Base-by-base conservation (phyloP, 2,329 filamentous ascomycete genomes). In the Cercospora zeae-maydis region DNA sequence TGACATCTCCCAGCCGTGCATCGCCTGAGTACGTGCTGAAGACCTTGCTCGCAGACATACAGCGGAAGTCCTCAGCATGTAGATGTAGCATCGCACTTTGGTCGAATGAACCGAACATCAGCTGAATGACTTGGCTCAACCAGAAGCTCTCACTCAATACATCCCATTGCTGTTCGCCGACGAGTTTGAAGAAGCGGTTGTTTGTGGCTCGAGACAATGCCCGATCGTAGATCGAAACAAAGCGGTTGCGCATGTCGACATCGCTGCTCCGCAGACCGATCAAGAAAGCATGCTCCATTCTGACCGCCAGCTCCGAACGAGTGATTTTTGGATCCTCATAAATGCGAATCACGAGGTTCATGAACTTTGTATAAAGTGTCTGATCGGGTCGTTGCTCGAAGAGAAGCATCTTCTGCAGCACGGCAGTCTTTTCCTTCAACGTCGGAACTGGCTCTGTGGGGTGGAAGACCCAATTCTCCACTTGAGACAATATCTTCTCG, bases 321-420 rank as follows among this genome's bases (percentile, higher is more conserved):
- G 93, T 92, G 66, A 99, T 95, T 78, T 96, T 96, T 0, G 92
- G 91, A 72, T 99, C 95, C 73, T 99, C 96, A 75, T 99, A 99
- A 63, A 99, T 97, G 54, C 93, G 88, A 70, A 99, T 96, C 27
- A 99, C 95, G 27, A 99, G 86, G 68, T 98, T 91, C 63, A 99
- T 82, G 79, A 98, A 99, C 74, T 93, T 93, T 69, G 89, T 92
- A 62, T 99, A 82, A 79, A 99, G 88, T 0, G 89, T 92, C 33
- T 88, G 86, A 73, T 98, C 93, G 30, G 84, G 79, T 39, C 95
- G 86, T 62, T 91, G 87, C 77, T 99, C 95, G 70, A 99, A 99
- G 0, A 93, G 88, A 14, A 98, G 81, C 95, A 99, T 99, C 79
- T 99, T 99, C 72, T 96, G 93, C n/a, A 99, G 80, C 1, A 99